These are phyloP conservation scores for Rosa chinensis DNA, from an alignment of 306 rosid genomes.

Conservation along the genomic window DNA sequence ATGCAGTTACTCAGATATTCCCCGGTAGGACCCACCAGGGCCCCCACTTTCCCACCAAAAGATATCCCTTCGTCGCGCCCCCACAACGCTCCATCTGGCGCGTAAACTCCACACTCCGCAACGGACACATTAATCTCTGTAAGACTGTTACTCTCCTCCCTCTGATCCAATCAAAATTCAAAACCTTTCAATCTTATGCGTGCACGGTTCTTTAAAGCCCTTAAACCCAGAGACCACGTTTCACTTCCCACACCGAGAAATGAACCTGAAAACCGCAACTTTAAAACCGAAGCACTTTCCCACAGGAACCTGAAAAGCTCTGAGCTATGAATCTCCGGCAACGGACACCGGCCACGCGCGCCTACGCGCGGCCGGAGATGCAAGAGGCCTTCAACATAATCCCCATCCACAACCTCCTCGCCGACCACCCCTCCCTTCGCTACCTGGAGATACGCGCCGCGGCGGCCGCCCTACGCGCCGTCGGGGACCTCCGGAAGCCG, in stretches of 20 bases:
- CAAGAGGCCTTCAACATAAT: slow-evolving; percentile 66
- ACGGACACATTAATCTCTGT: background rate
- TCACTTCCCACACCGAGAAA: background rate
- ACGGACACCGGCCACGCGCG: slow-evolving; percentile 14
- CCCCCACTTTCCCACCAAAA: background rate
- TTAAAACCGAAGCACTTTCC: background rate
- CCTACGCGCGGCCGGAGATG: slow-evolving; percentile 26
- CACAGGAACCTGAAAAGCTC: background rate
- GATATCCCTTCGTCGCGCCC: background rate
- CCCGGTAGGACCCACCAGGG: background rate
- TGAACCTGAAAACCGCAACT: background rate
- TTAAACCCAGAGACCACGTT: background rate
- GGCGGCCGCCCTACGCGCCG: slow-evolving; percentile 67
- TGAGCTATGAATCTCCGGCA: slow-evolving; percentile 18
- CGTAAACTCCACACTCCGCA: background rate
- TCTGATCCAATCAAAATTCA: background rate
- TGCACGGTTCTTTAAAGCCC: background rate
- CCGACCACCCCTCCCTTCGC: slow-evolving; percentile 85
- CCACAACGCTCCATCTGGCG: background rate
- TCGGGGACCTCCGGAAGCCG: slow-evolving; percentile 72
- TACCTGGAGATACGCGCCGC: slow-evolving; percentile 87
- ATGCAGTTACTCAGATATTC: background rate
- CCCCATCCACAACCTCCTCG: slow-evolving; percentile 68
- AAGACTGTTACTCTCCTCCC: background rate
- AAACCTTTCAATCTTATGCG: background rate